A percentile compares a stretch with the other conserved stretches of the same genome.
phyloP scores from a whole-genome alignment of 108 stramenopile genomes.

The Craspedostauros australis region DNA sequence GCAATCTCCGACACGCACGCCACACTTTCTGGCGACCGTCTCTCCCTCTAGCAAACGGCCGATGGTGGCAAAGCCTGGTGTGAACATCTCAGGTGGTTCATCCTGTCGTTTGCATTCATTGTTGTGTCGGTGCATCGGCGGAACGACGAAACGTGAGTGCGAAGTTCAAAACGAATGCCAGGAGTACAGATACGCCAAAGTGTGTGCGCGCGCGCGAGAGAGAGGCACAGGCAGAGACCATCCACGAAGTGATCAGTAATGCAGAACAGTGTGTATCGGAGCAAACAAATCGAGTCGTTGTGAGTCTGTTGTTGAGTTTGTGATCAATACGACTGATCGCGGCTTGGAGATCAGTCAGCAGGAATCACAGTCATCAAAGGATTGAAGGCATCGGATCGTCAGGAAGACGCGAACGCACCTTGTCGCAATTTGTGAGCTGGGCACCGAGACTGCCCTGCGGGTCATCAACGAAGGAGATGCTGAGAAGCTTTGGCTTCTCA shows the following conservation, averaged over 20 bases:
- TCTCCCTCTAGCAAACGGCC: slow-evolving; percentile 45
- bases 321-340: too few species aligned
- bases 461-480: slow-evolving; percentile 62
- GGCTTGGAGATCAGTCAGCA: too few species aligned
- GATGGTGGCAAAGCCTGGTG: slow-evolving; percentile 62
- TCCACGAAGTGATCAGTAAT: too few species aligned
- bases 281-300: neutral
- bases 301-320: neutral
- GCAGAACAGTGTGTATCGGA: too few species aligned
- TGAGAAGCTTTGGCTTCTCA: slow-evolving; percentile 51
- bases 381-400: too few species aligned
- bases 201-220: too few species aligned
- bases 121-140: too few species aligned
- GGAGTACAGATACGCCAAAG: too few species aligned
- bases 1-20: slow-evolving; percentile 60
- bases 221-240: too few species aligned
- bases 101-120: too few species aligned
- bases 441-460: slow-evolving; percentile 60
- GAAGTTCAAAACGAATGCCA: too few species aligned
- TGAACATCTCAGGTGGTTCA: slow-evolving; percentile 64
- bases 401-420: slow-evolving; percentile 28
- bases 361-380: neutral
- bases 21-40: slow-evolving; percentile 54
- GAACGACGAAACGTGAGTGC: too few species aligned
- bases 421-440: slow-evolving; percentile 61